Conservation (phyloP, 257 asterid species). For the Gentiana straminea region DNA sequence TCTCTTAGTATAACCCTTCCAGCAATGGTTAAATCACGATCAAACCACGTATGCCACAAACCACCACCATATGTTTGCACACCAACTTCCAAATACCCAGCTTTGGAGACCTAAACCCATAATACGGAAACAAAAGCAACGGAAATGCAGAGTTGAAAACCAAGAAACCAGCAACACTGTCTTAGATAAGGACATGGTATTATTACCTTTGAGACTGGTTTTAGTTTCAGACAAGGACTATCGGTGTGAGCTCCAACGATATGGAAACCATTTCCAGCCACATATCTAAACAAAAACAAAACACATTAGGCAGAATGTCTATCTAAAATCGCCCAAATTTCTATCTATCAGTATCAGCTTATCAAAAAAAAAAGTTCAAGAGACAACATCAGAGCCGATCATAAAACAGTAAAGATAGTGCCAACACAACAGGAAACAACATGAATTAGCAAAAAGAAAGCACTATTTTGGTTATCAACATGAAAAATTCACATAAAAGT, state of each 20-base stretch:
- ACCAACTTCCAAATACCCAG: constrained; percentile 90
- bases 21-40: constrained; percentile 83
- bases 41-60: constrained; percentile 98
- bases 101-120: constrained; percentile 59
- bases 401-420: no score
- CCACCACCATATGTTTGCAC: constrained; percentile 97
- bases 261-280: constrained; percentile 73
- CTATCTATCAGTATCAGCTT: no score
- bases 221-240: constrained; percentile 81
- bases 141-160: neutral
- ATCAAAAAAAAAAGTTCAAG: no score
- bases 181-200: neutral
- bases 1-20: constrained; percentile 70
- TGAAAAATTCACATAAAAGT: no score
- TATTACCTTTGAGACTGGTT: constrained; percentile 75
- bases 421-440: no score
- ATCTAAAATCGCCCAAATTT: no score
- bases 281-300: constrained; percentile 39
- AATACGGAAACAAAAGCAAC: neutral
- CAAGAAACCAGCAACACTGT: no score
- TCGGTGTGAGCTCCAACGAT: constrained; percentile 97
- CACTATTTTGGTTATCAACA: no score
- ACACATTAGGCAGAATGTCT: no score
- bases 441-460: no score
- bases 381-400: no score